phyloP scores from a whole-genome alignment of 2,329 filamentous ascomycete species.

The Sporothrix phasma region DNA sequence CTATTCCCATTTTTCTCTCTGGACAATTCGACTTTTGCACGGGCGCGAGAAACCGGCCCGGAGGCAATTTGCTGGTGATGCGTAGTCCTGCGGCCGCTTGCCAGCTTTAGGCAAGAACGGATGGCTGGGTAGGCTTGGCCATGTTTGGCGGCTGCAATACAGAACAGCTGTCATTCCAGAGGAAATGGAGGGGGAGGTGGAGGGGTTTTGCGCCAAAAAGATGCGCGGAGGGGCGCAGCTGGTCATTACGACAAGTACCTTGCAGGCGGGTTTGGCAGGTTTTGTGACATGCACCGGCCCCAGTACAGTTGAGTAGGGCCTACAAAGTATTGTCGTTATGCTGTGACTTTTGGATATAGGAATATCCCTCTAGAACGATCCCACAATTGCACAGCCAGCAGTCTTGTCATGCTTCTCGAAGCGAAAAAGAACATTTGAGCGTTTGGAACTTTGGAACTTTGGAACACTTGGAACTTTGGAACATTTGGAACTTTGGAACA shows the following conservation, averaged over 20 bases:
- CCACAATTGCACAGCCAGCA: not conserved
- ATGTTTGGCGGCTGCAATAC: not conserved
- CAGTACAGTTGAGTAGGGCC: no score
- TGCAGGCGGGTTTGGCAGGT: not conserved
- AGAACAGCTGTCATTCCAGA: not conserved
- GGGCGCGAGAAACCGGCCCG: constrained; percentile 1
- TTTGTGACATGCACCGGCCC: no score
- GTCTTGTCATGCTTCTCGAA: not conserved
- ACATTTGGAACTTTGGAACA: not conserved
- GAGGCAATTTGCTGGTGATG: constrained; percentile 4
- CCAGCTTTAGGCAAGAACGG: not conserved
- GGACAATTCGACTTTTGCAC: not conserved
- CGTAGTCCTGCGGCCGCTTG: no score
- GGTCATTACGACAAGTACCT: not conserved
- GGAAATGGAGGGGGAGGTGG: not conserved
- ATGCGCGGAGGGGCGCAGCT: constrained; percentile 5
- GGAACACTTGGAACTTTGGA: not conserved
- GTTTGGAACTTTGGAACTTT: not conserved
- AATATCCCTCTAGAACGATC: not conserved
- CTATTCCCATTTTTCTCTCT: not conserved
- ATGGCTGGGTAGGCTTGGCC: constrained; percentile 6
- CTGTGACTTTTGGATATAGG: not conserved
- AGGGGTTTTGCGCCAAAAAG: not conserved
- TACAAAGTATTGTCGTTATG: no score
- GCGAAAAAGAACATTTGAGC: constrained; percentile 1